Evolutionary conservation across 176 grass and related monocot genomes (phyloP).

Genomic region (Phoenix dactylifera): DNA sequence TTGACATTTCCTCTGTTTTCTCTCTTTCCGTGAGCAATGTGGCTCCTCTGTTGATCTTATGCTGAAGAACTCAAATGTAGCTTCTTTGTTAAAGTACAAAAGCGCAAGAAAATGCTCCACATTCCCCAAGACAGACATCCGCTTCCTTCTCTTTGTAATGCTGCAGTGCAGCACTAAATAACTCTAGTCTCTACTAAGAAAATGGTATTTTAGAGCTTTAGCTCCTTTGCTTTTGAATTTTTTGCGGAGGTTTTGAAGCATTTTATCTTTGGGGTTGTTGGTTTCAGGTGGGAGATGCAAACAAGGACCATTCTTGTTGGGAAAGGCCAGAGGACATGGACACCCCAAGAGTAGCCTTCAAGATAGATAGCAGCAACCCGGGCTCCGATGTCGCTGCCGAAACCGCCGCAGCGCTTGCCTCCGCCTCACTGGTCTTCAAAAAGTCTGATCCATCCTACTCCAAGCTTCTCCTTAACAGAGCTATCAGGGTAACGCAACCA

Average conservation of each 20-base stretch:
- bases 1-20: neutral
- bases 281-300: constrained; percentile 72
- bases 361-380: constrained; percentile 55
- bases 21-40: neutral
- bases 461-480: constrained; percentile 45
- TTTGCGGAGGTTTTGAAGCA: neutral
- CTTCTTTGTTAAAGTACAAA: no score
- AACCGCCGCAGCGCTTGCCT: constrained; percentile 71
- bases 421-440: constrained; percentile 74
- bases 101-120: no score
- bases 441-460: constrained; percentile 71
- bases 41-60: no score
- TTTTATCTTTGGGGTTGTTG: no score
- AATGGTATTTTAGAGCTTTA: no score
- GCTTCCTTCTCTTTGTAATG: no score
- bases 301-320: constrained; percentile 95
- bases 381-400: constrained; percentile 87
- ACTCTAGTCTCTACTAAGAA: no score
- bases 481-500: constrained; percentile 39
- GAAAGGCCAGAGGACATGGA: constrained; percentile 98
- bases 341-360: constrained; percentile 60
- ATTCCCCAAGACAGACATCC: no score
- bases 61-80: no score
- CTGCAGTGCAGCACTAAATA: no score
- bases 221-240: no score